Conservation (phyloP, 2,329 filamentous ascomycete genomes). For the Calonectria hongkongensis region DNA sequence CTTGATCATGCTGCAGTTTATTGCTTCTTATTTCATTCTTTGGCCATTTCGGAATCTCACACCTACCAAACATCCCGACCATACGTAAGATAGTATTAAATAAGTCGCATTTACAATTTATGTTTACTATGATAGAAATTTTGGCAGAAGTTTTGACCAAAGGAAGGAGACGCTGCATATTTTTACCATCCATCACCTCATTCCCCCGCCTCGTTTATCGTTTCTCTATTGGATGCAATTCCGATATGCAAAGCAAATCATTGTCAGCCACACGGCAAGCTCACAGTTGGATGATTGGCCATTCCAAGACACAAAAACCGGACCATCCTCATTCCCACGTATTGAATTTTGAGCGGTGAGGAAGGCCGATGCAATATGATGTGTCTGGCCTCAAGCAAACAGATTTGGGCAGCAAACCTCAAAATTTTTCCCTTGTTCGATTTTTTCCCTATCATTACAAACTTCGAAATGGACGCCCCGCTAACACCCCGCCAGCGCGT, state of each 20-base stretch:
- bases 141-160: too few species aligned
- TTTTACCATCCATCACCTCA: too few species aligned
- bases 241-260: background rate
- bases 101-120: too few species aligned
- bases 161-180: too few species aligned
- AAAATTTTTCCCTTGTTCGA: background rate
- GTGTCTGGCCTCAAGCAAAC: background rate
- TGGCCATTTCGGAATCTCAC: too few species aligned
- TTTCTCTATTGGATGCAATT: slow-evolving; percentile 4
- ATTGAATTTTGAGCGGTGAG: slow-evolving; percentile 14
- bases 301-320: background rate
- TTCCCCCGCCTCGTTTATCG: background rate
- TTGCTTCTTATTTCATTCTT: too few species aligned
- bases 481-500: slow-evolving; percentile 5
- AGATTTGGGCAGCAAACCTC: background rate
- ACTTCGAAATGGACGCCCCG: background rate
- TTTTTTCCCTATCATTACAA: background rate
- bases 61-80: too few species aligned
- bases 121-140: too few species aligned
- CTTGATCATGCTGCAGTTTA: too few species aligned
- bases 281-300: background rate
- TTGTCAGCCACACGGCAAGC: background rate
- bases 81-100: too few species aligned
- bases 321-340: slow-evolving; percentile 1
- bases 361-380: background rate